These are phyloP conservation scores for Aplosporella prunicola DNA, from an alignment of 2,329 filamentous ascomycete species.

Conservation along the genomic window DNA sequence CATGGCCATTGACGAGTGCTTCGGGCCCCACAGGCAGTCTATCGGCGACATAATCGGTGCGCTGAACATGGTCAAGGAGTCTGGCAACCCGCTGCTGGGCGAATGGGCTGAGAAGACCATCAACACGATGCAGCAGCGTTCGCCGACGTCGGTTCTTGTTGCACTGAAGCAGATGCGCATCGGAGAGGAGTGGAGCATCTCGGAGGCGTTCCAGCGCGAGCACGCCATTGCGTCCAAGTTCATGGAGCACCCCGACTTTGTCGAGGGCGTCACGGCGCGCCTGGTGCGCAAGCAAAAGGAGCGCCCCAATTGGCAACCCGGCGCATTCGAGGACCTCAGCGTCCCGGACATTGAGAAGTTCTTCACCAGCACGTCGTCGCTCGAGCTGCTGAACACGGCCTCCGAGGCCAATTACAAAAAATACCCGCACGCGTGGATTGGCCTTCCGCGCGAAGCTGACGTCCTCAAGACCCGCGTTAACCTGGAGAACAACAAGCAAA, in stretches of 20 bases:
- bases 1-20: slow-evolving; percentile 65
- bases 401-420: slow-evolving; percentile 50
- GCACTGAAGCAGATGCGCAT: slow-evolving; percentile 73
- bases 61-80: slow-evolving; percentile 42
- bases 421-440: slow-evolving; percentile 64
- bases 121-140: slow-evolving; percentile 64
- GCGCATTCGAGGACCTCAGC: slow-evolving; percentile 57
- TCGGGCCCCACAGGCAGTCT: slow-evolving; percentile 44
- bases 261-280: slow-evolving; percentile 76
- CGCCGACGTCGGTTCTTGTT: slow-evolving; percentile 80
- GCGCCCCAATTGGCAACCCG: slow-evolving; percentile 67
- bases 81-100: slow-evolving; percentile 38
- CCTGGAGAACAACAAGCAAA: slow-evolving; percentile 23
- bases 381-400: slow-evolving; percentile 50
- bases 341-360: slow-evolving; percentile 55
- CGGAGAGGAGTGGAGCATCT: slow-evolving; percentile 67
- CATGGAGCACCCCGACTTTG: slow-evolving; percentile 87
- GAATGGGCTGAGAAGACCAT: slow-evolving; percentile 74
- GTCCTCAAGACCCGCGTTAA: slow-evolving; percentile 32
- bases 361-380: slow-evolving; percentile 44
- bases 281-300: slow-evolving; percentile 61
- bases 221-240: slow-evolving; percentile 76
- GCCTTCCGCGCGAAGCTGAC: slow-evolving; percentile 63
- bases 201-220: slow-evolving; percentile 77
- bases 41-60: slow-evolving; percentile 63